Percentiles rank a stretch among this genome's conserved stretches.
Conservation (phyloP, 2,329 filamentous ascomycete species). For the Aspergillus pseudoviridinutans region DNA sequence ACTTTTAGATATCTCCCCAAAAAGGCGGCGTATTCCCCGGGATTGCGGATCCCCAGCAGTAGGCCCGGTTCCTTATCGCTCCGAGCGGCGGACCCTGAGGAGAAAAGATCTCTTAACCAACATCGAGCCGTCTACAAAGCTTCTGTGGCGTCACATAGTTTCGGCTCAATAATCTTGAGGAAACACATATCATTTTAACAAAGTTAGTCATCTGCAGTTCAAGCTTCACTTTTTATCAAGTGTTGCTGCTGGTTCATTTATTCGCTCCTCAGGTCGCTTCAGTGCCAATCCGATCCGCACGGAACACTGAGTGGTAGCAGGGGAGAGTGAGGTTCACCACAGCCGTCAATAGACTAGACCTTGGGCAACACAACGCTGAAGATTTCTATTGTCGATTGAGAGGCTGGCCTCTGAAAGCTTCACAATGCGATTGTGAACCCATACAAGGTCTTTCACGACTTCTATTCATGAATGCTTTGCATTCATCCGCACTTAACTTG, state of each 20-base stretch:
- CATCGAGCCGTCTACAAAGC: background rate
- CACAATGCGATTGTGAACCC: slow-evolving; percentile 13
- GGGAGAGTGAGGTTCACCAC: slow-evolving; percentile 4
- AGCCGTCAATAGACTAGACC: background rate
- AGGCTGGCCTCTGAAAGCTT: slow-evolving; percentile 8
- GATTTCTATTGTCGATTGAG: background rate
- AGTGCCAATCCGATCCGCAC: slow-evolving; percentile 4
- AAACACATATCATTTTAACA: background rate
- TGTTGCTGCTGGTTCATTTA: background rate
- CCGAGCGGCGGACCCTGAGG: slow-evolving; percentile 15
- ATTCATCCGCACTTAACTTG: slow-evolving; percentile 11
- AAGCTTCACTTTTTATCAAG: background rate
- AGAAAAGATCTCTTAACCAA: slow-evolving; percentile 12
- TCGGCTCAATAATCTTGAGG: background rate
- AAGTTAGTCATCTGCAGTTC: background rate
- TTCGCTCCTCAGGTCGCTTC: background rate
- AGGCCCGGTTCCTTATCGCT: slow-evolving; percentile 22
- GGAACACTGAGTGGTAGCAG: slow-evolving; percentile 8
- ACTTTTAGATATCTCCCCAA: background rate
- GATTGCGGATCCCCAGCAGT: slow-evolving; percentile 8
- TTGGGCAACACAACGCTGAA: background rate
- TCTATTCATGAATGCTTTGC: slow-evolving; percentile 14
- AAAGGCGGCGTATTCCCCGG: background rate
- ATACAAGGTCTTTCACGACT: slow-evolving; percentile 5
- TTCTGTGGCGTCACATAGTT: background rate